These are phyloP conservation scores for Rickenella mellea DNA, from an alignment of 768 basidiomycete genomes.

Conservation along the genomic window DNA sequence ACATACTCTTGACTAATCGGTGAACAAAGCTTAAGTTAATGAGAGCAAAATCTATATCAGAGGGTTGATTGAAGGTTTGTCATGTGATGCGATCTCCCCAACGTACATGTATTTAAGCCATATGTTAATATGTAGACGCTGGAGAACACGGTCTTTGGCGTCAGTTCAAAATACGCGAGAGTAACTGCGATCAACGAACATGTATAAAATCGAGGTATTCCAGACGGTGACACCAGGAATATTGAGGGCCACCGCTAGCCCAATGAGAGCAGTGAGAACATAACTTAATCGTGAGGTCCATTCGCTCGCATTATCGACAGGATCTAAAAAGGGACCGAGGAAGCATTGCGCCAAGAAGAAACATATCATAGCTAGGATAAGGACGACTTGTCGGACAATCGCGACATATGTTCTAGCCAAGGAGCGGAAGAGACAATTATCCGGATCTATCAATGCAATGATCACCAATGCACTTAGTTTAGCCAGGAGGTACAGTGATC, in stretches of 20 bases:
- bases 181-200: conserved; percentile 30
- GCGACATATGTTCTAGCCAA: conserved; percentile 39
- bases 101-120: conserved; percentile 54
- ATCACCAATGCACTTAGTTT: conserved; percentile 62
- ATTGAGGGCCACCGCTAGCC: conserved; percentile 52
- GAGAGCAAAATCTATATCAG: conserved; percentile 46
- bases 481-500: conserved; percentile 55
- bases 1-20: conserved; percentile 52
- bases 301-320: conserved; percentile 67
- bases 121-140: conserved; percentile 52
- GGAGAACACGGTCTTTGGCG: too few species aligned
- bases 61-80: conserved; percentile 4
- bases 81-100: not conserved
- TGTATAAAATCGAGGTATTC: conserved; percentile 55
- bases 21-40: conserved; percentile 45
- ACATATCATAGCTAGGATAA: conserved; percentile 43
- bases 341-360: conserved; percentile 58
- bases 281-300: conserved; percentile 67
- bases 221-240: conserved; percentile 45
- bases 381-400: conserved; percentile 50
- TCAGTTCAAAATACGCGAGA: conserved; percentile 2
- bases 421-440: conserved; percentile 66
- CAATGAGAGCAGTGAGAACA: conserved; percentile 51
- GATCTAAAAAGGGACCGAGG: conserved; percentile 56
- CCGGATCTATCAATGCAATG: conserved; percentile 53